phyloP scores from a whole-genome alignment of 768 basidiomycete genomes.

The Lanmaoa rubissima region DNA sequence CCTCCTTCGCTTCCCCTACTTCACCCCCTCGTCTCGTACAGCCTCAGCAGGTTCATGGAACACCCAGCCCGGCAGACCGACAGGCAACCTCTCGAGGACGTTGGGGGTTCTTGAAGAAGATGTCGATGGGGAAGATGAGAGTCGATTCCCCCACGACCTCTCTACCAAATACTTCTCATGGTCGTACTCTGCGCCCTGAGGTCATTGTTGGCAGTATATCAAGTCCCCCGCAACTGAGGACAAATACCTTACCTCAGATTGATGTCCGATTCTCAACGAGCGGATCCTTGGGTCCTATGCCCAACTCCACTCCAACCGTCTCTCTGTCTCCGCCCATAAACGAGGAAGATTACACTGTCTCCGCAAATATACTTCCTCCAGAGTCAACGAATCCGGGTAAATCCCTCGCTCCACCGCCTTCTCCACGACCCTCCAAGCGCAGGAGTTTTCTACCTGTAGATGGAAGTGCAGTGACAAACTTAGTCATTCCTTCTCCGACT shows the following conservation, averaged over 20 bases:
- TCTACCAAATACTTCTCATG: constrained; percentile 37
- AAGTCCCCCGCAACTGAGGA: constrained; percentile 32
- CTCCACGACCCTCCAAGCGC: constrained; percentile 61
- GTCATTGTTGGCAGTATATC: constrained; percentile 19
- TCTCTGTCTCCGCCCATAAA: constrained; percentile 22
- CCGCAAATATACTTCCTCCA: neutral
- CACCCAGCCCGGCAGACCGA: constrained; percentile 25
- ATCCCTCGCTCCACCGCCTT: constrained; percentile 43
- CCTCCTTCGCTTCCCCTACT: constrained; percentile 24
- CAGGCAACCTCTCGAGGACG: constrained; percentile 45
- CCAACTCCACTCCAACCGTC: constrained; percentile 34
- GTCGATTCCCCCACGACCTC: constrained; percentile 49
- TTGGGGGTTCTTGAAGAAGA: constrained; percentile 97
- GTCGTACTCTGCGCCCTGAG: constrained; percentile 17
- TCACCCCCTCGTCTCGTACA: constrained; percentile 28
- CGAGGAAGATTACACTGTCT: constrained; percentile 19
- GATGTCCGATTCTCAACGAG: constrained; percentile 73
- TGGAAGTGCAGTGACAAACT: constrained; percentile 55
- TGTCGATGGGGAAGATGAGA: constrained; percentile 95
- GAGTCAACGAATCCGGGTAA: constrained; percentile 13
- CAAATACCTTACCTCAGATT: constrained; percentile 54
- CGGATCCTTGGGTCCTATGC: constrained; percentile 55
- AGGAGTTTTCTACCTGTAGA: constrained; percentile 90
- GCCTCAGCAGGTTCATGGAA: constrained; percentile 13
- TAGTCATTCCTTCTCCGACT: constrained; percentile 63